Evolutionary conservation across 2,329 filamentous ascomycete genomes (phyloP), one percentile per base, ranked within the genome.

Genomic region (Kalmusia sp.): DNA sequence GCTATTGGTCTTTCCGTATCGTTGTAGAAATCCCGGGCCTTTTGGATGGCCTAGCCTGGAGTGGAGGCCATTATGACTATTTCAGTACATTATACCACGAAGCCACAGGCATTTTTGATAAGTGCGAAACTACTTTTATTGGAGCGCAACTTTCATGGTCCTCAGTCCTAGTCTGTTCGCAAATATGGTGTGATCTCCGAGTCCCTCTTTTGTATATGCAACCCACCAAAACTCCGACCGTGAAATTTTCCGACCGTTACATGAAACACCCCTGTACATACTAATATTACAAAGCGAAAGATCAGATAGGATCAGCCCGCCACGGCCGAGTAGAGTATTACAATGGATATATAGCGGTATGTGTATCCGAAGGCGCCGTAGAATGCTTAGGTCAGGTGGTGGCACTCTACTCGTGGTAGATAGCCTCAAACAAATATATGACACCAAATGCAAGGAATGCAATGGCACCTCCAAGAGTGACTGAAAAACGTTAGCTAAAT

Each of bases 371-470:
- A 52, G 53, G 62, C 63, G 61, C 64, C 64, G 57, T 60, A 52
- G 48, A 64, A 68, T 65, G 65, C 58, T 62, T n/a, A 22, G 24
- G 28, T 12, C 41, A 24, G 17, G 17, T 31, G 21, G 45, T 38
- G 11, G 46, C 31, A 46, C 45, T 55, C 52, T 70, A 75, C 51
- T 66, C 65, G 62, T 73, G 80, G 68, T 84, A 87, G 50, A 93
- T 78, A 12, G 89, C 89, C 76, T 98, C 93, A 55, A 93, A 80
- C 31, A 96, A 78, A 77, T 99, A 99, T 63, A 99, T 93, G 64
- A 96, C 76, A 55, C 92, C 93, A 71, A 99, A 99, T 25, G 92
- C 76, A 41, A 98, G 80, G 79, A 99, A 99, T 14, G 93, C 92
- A 51, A 90, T 78, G 6, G 95, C 93, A 55, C 95, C 95, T 58